Percentiles rank a stretch among this genome's conserved stretches.
These are phyloP conservation scores for Dacryopinax spathularia DNA, from an alignment of 768 basidiomycete genomes.

Conservation along the genomic window DNA sequence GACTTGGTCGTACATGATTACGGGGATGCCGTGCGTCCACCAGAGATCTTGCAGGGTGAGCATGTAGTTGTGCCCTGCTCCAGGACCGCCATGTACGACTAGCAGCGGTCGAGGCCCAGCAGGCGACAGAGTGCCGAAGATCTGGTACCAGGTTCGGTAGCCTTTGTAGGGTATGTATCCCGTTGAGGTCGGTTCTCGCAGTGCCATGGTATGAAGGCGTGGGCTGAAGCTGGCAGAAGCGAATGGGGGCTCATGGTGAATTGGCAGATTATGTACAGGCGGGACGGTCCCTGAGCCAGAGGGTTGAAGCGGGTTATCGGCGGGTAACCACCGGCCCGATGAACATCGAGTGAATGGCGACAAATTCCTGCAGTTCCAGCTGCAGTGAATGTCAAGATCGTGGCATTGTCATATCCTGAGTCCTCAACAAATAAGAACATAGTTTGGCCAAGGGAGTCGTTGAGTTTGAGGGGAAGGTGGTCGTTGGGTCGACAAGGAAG, in stretches of 20 bases:
- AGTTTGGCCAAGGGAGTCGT: no score
- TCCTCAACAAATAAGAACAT: no score
- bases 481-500: no score
- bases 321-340: neutral
- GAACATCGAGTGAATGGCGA: neutral
- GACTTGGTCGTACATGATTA: constrained; percentile 2
- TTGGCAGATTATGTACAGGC: neutral
- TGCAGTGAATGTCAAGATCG: no score
- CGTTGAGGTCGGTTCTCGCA: neutral
- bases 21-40: neutral
- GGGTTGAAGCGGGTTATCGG: neutral
- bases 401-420: no score
- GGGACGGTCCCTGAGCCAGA: neutral
- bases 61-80: constrained; percentile 3
- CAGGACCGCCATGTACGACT: neutral
- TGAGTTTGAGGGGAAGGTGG: no score
- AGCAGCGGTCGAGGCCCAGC: neutral
- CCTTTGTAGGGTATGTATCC: neutral
- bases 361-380: no score
- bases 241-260: neutral
- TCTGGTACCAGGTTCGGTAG: neutral
- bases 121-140: neutral
- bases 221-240: neutral
- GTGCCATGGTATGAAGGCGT: neutral
- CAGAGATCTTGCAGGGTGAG: neutral